phyloP scores from a whole-genome alignment of 169 alveolate genomes.

The Plasmodium gallinaceum region DNA sequence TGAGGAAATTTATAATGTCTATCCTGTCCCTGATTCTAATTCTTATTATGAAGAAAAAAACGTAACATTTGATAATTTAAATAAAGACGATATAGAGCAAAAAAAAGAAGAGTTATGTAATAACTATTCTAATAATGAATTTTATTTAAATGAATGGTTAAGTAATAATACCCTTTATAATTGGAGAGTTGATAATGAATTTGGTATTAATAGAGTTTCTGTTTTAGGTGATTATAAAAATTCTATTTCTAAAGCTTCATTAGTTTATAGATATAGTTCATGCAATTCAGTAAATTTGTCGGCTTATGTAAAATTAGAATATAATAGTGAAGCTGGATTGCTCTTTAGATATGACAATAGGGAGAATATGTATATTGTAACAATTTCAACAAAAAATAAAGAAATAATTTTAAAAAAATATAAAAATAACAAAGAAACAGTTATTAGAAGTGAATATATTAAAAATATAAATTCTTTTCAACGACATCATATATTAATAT shows the following conservation, averaged over 20 bases:
- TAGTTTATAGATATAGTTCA: slow-evolving; percentile 32
- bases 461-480: slow-evolving; percentile 58
- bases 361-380: slow-evolving; percentile 55
- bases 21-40: slow-evolving; percentile 65
- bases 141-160: slow-evolving; percentile 27
- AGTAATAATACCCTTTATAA: slow-evolving; percentile 8
- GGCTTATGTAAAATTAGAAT: slow-evolving; percentile 46
- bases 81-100: not conserved
- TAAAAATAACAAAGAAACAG: slow-evolving; percentile 30
- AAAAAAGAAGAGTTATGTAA: slow-evolving; percentile 9
- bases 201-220: slow-evolving; percentile 34
- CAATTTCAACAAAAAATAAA: slow-evolving; percentile 37
- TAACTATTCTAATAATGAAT: slow-evolving; percentile 1
- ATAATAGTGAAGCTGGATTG: slow-evolving; percentile 61
- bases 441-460: slow-evolving; percentile 26
- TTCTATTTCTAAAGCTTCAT: slow-evolving; percentile 2
- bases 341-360: slow-evolving; percentile 53
- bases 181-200: slow-evolving; percentile 54
- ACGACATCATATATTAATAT: slow-evolving; percentile 42
- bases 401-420: slow-evolving; percentile 39
- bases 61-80: not conserved
- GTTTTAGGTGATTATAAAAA: slow-evolving; percentile 23
- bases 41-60: slow-evolving; percentile 31
- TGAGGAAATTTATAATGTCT: slow-evolving; percentile 18
- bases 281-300: slow-evolving; percentile 44